Conservation (phyloP, 2,329 filamentous ascomycete species). For the Aspergillus uvarum region DNA sequence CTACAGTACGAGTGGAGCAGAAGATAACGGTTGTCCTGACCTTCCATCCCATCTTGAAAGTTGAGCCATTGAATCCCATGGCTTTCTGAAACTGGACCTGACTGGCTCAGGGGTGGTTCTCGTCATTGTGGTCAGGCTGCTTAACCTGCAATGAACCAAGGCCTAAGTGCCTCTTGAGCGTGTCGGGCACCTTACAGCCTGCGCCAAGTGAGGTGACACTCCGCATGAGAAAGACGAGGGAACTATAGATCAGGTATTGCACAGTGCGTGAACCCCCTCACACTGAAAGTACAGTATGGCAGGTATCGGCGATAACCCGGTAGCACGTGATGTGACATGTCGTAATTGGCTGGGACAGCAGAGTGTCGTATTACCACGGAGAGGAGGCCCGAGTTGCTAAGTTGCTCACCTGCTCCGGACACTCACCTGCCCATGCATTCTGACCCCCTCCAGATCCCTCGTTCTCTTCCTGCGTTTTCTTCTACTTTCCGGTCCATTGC, state of each 20-base stretch:
- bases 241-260: no score
- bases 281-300: background rate
- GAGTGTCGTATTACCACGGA: background rate
- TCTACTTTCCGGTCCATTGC: background rate
- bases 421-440: conserved; percentile 1
- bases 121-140: background rate
- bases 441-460: background rate
- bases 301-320: background rate
- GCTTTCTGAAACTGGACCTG: background rate
- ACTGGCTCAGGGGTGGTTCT: background rate
- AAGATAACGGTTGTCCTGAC: no score
- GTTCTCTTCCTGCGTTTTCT: background rate
- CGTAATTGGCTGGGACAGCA: conserved; percentile 10
- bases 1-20: no score
- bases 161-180: background rate
- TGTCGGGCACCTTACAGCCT: background rate
- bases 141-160: background rate
- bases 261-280: no score
- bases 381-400: background rate
- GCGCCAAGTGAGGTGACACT: no score
- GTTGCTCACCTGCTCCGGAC: background rate
- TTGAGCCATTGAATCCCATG: no score
- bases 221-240: no score
- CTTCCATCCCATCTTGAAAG: no score
- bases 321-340: conserved; percentile 14